phyloP scores from a whole-genome alignment of 768 basidiomycete species.

The Tricholoma matsutake region DNA sequence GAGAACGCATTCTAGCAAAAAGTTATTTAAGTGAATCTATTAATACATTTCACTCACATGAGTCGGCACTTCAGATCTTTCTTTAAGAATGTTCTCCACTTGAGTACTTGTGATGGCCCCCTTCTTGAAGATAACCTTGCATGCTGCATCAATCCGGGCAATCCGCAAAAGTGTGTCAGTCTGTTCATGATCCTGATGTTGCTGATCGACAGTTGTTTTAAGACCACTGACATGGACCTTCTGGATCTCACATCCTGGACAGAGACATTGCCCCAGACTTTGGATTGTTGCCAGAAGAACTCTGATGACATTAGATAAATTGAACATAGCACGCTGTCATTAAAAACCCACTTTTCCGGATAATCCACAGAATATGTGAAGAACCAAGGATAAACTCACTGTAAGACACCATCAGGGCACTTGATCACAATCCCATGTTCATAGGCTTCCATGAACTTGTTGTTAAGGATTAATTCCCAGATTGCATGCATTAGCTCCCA shows the following conservation, averaged over 20 bases:
- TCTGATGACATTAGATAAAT: conserved; percentile 7
- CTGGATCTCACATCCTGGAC: conserved; percentile 15
- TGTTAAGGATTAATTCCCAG: conserved; percentile 23
- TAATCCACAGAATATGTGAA: conserved; percentile 30
- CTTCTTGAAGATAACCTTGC: conserved; percentile 24
- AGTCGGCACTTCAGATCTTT: conserved; percentile 29
- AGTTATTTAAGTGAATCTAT: neutral
- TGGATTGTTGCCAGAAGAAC: conserved; percentile 19
- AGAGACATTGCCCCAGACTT: conserved; percentile 17
- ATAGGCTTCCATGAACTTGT: conserved; percentile 24
- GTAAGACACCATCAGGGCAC: conserved; percentile 20
- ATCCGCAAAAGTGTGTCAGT: conserved; percentile 6
- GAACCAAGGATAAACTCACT: conserved; percentile 25
- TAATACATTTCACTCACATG: conserved; percentile 15
- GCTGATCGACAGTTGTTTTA: conserved; percentile 8
- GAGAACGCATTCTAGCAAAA: conserved; percentile 34
- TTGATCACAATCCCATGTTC: conserved; percentile 20
- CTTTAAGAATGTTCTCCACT: conserved; percentile 25
- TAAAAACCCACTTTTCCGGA: conserved; percentile 26
- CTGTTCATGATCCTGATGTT: neutral
- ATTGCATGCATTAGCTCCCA: conserved; percentile 26
- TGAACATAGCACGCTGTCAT: neutral
- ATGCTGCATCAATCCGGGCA: conserved; percentile 14
- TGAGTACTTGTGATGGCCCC: conserved; percentile 21
- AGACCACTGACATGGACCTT: conserved; percentile 8